Evolutionary conservation across 768 basidiomycete species (phyloP), one percentile per base, ranked within the genome.

Genomic region (Boletus pseudo-olivaceus): DNA sequence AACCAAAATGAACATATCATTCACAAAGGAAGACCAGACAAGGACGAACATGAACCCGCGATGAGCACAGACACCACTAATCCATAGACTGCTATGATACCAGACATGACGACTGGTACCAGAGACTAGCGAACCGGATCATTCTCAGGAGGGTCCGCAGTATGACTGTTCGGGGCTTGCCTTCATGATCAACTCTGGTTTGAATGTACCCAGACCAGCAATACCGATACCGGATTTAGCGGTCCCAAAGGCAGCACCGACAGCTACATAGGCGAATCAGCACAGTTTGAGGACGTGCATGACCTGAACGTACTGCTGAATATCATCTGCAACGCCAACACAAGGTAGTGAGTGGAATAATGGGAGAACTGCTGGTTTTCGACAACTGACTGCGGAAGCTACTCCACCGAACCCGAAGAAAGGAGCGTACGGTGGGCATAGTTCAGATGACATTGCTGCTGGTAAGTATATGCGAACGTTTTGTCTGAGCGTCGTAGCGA

Each of bases 381-480:
- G n/a, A 47, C 38, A 23, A 67, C 90, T 73, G 63, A 97, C 96
- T 47, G 96, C 85, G 26, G 88, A 81, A n/a, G 93, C 90, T 30
- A 98, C 96, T 47, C 96, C 96, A 47, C 89, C 95, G 70, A 99
- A 95, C 27, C 95, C 96, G 70, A 98, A 97, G 84, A 98, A 98
- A 48, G 93, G 91, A 47, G 95, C 95, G 69, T 90, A 98, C 30
- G 94, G 91, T 57, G 93, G 93, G 70, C 93, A 97, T 47, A 81
- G 59, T 41, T 71, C 69, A 49, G 68, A 55, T 26, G 83, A 81
- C 83, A 84, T 86, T 39, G 55, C 35, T 48, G 38, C 26, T 40
- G 48, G 34, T 32, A 33, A 40, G 53, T 57, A 42, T 30, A 15
- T 8, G 29, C 26, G n/a, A 47, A 34, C 5, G 44, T 49, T 42